These are phyloP conservation scores for Sporisorium exsertum DNA, from an alignment of 1,284 basidiomycete genomes.

Conservation along the genomic window DNA sequence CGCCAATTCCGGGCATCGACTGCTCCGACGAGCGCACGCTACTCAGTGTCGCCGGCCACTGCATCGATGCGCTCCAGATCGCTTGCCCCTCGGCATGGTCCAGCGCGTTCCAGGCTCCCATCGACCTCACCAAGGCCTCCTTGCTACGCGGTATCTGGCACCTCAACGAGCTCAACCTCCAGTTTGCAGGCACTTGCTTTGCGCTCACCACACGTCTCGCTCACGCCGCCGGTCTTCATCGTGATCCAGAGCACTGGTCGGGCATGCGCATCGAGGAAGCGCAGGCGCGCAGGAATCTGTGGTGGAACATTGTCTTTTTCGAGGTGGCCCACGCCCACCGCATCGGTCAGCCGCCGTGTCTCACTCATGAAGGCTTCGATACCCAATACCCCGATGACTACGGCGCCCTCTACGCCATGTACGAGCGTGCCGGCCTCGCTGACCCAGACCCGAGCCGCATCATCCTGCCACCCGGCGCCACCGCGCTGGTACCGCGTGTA, in stretches of 20 bases:
- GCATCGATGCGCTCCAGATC: conserved; percentile 58
- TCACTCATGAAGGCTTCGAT: conserved; percentile 56
- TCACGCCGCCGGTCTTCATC: conserved; percentile 59
- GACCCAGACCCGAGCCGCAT: conserved; percentile 42
- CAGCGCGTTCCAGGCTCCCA: conserved; percentile 58
- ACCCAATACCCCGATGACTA: conserved; percentile 59
- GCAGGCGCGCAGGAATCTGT: conserved; percentile 55
- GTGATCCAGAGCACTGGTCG: conserved; percentile 58
- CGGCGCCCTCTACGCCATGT: conserved; percentile 44
- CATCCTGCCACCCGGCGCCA: conserved; percentile 49
- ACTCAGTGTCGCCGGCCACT: conserved; percentile 57
- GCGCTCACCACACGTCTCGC: conserved; percentile 55
- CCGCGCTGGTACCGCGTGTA: conserved; percentile 37
- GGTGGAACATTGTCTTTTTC: conserved; percentile 57
- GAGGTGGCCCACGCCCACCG: conserved; percentile 51
- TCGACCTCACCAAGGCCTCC: conserved; percentile 60
- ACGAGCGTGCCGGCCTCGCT: conserved; percentile 48
- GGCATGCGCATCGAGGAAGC: conserved; percentile 60
- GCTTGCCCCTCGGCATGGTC: conserved; percentile 60
- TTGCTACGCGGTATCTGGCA: conserved; percentile 62
- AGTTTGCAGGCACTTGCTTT: conserved; percentile 60
- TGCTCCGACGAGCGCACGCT: conserved; percentile 55
- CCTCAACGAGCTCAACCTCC: conserved; percentile 58
- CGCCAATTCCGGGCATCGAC: conserved; percentile 36
- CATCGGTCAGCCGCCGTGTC: conserved; percentile 52